phyloP scores from a whole-genome alignment of 1,284 basidiomycete genomes.

The Austroboletus sp. region DNA sequence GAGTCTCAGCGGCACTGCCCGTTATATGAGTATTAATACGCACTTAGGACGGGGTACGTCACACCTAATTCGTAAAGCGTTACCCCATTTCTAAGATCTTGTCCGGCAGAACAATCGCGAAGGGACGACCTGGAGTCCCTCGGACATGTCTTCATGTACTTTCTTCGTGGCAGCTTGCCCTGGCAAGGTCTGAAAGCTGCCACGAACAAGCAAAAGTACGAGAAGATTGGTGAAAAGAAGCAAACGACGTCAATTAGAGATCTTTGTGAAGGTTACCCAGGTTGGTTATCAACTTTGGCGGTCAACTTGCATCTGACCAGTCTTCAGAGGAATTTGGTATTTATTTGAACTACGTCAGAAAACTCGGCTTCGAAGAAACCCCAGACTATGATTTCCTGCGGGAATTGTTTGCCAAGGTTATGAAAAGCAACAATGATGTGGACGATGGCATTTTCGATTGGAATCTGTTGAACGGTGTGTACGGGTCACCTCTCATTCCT shows the following conservation, averaged over 20 bases:
- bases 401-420: conserved; percentile 88
- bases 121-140: conserved; percentile 91
- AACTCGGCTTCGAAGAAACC: conserved; percentile 90
- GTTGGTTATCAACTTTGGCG: conserved; percentile 47
- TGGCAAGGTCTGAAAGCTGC: conserved; percentile 95
- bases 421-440: conserved; percentile 81
- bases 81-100: conserved; percentile 1
- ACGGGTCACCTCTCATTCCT: conserved; percentile 23
- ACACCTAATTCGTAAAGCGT: neutral
- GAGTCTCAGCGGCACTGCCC: conserved; percentile 93
- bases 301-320: conserved; percentile 83
- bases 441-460: conserved; percentile 96
- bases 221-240: conserved; percentile 97
- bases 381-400: conserved; percentile 97
- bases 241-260: conserved; percentile 91
- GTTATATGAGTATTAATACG: conserved; percentile 98
- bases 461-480: conserved; percentile 87
- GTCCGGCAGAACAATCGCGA: conserved; percentile 60
- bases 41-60: conserved; percentile 74
- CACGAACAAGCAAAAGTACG: conserved; percentile 99
- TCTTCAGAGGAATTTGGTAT: conserved; percentile 83
- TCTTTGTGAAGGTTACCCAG: conserved; percentile 93
- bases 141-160: conserved; percentile 98
- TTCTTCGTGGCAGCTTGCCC: conserved; percentile 85
- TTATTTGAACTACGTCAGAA: conserved; percentile 95